Evolutionary conservation across 192 early-diverging fungal species (phyloP), one percentile per base, ranked within the genome.

Genomic region (Physocladia obscura): DNA sequence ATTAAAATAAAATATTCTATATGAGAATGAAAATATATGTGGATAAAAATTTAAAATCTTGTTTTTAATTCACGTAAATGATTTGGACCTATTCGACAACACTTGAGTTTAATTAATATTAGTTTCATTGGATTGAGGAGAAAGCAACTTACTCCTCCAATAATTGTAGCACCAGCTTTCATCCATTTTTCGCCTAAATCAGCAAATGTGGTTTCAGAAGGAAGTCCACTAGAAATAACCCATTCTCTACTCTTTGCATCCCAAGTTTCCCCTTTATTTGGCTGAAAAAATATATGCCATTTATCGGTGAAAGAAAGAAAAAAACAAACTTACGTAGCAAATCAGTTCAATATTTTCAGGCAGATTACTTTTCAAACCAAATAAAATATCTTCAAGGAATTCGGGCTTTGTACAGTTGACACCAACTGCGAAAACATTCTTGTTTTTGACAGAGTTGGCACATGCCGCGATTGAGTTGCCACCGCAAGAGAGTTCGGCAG

Each of bases 391-490:
- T 17, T 31, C 30, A 8, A 83, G 75, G 54, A 62, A 72, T 30
- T 57, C 36, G 2, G 85, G 84, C 22, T 79, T 77, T 2, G 83
- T 83, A 61, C 90, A 91, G 71, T 92, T 92, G 35, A 91, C 68
- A 26, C 90, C 90, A 2, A 87, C 62, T 2, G 75, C 85, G 5
- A 78, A 73, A 2, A 91, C 65, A 21, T 56, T 8, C 8, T 62
- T 48, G 34, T 67, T 65, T 47, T 61, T 51, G 29, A 80, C 62
- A 0, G 67, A 51, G 21, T 48, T 37, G 13, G 83, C 73, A 36
- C 83, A 80, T 0, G 75, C 71, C 21, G 69, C 49, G 1, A 89
- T 64, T 1, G 79, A 47, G 29, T 87, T 84, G 4, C 89, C 89
- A n/a, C 74, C 50, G 1, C 74, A 80, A 17, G 86, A 73, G 40